Base-by-base conservation (phyloP, 306 rosid species). In the Ceratonia siliqua region DNA sequence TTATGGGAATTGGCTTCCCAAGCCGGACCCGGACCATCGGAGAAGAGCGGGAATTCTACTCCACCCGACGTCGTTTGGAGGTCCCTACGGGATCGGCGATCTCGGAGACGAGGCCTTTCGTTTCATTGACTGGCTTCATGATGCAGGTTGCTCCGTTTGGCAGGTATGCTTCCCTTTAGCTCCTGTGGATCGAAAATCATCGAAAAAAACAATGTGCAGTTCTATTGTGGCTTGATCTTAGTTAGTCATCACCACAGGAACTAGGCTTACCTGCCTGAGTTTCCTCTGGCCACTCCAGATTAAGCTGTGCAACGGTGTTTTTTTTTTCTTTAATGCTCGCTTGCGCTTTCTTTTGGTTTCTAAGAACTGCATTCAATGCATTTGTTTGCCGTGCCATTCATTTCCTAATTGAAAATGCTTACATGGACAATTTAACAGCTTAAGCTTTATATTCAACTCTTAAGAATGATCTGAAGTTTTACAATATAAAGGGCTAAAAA, bases 21-120 rank as follows among this genome's bases (percentile, higher is more conserved):
- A 73, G 49, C 39, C 82, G 5, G 32, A 81, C 49, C 89, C 85
- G 5, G 32, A 57, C 0, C 62, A 73, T 42, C 94, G 88, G 48
- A 85, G 93, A 78, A 87, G 98, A 84, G 94, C 97, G 14, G 97
- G 98, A 18, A 86, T 94, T 62, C 32, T 88, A 3, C 92, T 94
- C 58, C 98, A 94, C 68, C 98, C 98, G 77, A 91, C 98, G 58
- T 94, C 97, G 81, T 88, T 91, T 79, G 84, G 83, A 1, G 92
- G 98, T 1, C 96, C 98, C 28, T 71, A 87, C 8, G 97, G 97
- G 30, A 88, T 94, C 48, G 98, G 98, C 27, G 97, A 94, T 81
- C 84, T 94, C 68, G 97, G 97, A 2, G 81, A 82, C 3, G 90
- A 94, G 86, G 94, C 94, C 6, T 88, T 91, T 33, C 86, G 88